phyloP scores from a whole-genome alignment of 345 rosid species.

The Eucalyptus brandiana region DNA sequence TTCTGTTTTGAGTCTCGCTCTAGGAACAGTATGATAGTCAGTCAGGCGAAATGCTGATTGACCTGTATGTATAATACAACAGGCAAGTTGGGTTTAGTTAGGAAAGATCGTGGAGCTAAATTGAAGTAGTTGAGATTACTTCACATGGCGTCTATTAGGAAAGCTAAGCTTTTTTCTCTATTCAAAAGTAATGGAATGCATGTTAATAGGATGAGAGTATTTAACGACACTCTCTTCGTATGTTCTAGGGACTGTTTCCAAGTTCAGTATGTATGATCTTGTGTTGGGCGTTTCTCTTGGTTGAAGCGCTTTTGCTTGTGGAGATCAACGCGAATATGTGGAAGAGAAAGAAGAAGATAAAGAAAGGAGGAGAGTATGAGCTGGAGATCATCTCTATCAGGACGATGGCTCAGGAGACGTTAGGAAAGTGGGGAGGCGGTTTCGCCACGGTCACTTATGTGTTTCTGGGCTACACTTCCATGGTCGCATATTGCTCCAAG shows the following conservation, averaged over 20 bases:
- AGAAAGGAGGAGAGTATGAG: slow-evolving; percentile 6
- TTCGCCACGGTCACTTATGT: slow-evolving; percentile 31
- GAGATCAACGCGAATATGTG: slow-evolving; percentile 37
- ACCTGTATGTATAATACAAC: not conserved
- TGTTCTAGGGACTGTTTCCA: slow-evolving; percentile 42
- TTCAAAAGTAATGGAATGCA: not conserved
- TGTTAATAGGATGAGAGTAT: not conserved
- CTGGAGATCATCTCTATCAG: slow-evolving; percentile 41
- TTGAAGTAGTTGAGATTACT: not conserved
- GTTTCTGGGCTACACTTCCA: slow-evolving; percentile 49
- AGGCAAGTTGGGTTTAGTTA: not conserved
- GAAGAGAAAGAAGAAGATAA: slow-evolving; percentile 8
- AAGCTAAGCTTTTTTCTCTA: not conserved
- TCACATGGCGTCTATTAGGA: not conserved
- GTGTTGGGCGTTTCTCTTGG: slow-evolving; percentile 52
- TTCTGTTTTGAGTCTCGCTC: not conserved
- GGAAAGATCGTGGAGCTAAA: not conserved
- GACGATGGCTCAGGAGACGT: slow-evolving; percentile 60
- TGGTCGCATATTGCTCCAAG: slow-evolving; percentile 51
- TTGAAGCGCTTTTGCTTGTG: slow-evolving; percentile 45
- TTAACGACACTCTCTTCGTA: not conserved
- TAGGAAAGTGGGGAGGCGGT: slow-evolving; percentile 45
- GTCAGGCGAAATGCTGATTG: not conserved
- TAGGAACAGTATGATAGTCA: not conserved
- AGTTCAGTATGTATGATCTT: slow-evolving; percentile 35